Evolutionary conservation across 176 grass and related monocot species (phyloP), one percentile per base, ranked within the genome.

Genomic region (Dactylis glomerata): DNA sequence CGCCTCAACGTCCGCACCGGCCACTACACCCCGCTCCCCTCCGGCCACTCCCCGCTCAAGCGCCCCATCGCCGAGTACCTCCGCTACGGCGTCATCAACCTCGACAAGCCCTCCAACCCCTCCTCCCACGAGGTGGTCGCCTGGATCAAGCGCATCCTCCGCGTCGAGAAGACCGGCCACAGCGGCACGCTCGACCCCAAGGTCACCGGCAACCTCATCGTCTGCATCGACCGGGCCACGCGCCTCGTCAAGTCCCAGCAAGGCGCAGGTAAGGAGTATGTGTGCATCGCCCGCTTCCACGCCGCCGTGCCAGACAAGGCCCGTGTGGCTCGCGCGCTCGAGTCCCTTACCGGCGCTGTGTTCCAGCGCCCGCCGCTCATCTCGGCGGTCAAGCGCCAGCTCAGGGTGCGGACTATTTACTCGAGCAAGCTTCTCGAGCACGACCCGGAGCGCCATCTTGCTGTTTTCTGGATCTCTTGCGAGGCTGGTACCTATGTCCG

Each of bases 121-220:
- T 98, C 96, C 22, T 98, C 96, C 34, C 96, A 98, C 58, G 96
- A 98, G 89, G 96, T 98, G 15, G 96, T 95, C 8, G 93, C 96
- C 6, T 95, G 91, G 96, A 95, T 95, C 86, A 95, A 92, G 87
- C 91, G 96, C 66, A 66, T 99, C 62, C 77, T 99, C 64, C 93
- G 92, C 67, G 52, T 68, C 40, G 92, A 96, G 70, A 96, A 96
- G 82, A 94, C 93, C 0, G 93, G 91, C 40, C 93, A 99, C 83
- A 94, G 91, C 83, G 89, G 93, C 33, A 96, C 96, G 56, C 96
- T 96, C 78, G 96, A 96, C 57, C 96, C 96, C 54, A 99, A 99
- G 87, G 96, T 99, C 52, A 99, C 97, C 26, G 93, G 96, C 20
- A 98, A 98, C 73, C 92, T 98, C 74, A 90, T 98, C 58, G 96